Percentiles rank a stretch among this genome's conserved stretches.
Evolutionary conservation across 73 alveolate species (phyloP).

Genomic region (Paramecium octaurelia): DNA sequence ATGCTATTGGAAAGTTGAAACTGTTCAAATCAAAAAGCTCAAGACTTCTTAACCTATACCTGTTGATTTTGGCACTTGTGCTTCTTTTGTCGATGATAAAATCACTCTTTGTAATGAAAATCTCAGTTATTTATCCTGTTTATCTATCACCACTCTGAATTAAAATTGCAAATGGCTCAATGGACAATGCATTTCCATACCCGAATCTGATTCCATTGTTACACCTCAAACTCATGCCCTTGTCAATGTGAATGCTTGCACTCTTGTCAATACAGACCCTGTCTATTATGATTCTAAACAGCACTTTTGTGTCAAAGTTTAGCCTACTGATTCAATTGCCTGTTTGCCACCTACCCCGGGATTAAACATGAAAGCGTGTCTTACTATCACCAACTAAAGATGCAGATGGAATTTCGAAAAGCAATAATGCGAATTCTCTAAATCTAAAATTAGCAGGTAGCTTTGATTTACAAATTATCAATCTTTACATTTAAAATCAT

Average conservation of each 20-base stretch:
- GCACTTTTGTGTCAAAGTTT: neutral
- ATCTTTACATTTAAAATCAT: neutral
- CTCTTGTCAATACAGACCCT: neutral
- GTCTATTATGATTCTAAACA: neutral
- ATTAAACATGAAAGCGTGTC: slow-evolving; percentile 13
- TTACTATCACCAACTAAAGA: neutral
- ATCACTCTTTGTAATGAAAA: neutral
- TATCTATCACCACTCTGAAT: neutral
- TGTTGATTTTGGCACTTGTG: neutral
- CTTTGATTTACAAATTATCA: neutral
- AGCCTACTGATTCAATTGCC: neutral
- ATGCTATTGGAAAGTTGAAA: neutral
- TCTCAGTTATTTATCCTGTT: neutral
- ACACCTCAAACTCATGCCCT: neutral
- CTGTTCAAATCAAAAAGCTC: neutral
- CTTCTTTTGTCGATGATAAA: neutral
- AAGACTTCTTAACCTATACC: neutral
- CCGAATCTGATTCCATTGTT: neutral
- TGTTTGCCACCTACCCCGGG: neutral
- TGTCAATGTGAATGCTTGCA: neutral
- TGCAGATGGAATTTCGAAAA: neutral
- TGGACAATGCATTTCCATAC: neutral
- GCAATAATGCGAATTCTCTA: neutral
- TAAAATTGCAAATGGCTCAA: neutral
- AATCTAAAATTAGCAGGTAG: neutral